phyloP scores from a whole-genome alignment of 2,329 filamentous ascomycete genomes.

The Colletotrichum brevisporum region DNA sequence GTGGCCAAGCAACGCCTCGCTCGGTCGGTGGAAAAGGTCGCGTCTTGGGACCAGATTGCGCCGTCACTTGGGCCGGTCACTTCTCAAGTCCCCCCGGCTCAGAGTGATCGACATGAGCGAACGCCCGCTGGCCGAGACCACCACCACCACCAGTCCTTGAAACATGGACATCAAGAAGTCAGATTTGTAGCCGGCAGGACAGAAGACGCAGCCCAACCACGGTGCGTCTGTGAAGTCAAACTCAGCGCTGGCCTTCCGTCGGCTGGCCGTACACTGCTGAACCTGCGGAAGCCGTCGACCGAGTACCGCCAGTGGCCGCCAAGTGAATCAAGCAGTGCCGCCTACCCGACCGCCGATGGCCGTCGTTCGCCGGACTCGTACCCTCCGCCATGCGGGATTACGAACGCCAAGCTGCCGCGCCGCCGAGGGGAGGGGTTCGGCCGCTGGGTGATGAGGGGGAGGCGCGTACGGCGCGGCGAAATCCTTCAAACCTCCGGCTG shows the following conservation, averaged over 20 bases:
- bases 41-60: not conserved
- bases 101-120: conserved; percentile 21
- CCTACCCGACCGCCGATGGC: conserved; percentile 25
- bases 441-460: not conserved
- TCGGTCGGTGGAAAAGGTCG: conserved; percentile 14
- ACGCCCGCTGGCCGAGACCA: not conserved
- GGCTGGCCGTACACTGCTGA: not conserved
- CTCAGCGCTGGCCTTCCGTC: conserved; percentile 1
- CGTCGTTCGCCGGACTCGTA: conserved; percentile 5
- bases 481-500: not conserved
- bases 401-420: conserved; percentile 19
- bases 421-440: conserved; percentile 18
- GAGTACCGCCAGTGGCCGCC: conserved; percentile 17
- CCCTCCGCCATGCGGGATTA: conserved; percentile 22
- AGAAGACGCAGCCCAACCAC: not conserved
- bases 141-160: conserved; percentile 1
- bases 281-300: conserved; percentile 24
- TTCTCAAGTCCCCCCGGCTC: not conserved
- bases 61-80: not conserved
- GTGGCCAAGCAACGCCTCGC: conserved; percentile 8
- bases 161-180: not conserved
- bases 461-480: not conserved
- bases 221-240: not conserved
- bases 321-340: conserved; percentile 24
- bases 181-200: not conserved